Evolutionary conservation across 2,329 filamentous ascomycete species (phyloP).

Genomic region (Aspergillus sp.): DNA sequence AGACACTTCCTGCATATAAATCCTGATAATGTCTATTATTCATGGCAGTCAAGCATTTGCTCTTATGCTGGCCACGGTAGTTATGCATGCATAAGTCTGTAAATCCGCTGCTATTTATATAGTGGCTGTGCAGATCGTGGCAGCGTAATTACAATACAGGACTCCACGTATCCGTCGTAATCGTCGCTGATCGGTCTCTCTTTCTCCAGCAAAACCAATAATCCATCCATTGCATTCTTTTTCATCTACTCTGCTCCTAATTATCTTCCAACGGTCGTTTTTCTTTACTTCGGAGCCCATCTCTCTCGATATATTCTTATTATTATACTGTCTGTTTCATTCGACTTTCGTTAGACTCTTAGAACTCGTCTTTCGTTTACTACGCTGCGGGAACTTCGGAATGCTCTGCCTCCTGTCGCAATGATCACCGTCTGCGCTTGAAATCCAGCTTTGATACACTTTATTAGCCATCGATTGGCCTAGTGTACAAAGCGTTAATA

Average conservation of each 20-base stretch:
- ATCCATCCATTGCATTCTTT: neutral
- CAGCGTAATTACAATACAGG: neutral
- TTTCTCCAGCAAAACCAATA: too few relatives aligned
- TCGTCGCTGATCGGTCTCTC: neutral
- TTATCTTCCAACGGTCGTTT: neutral
- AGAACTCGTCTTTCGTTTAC: too few relatives aligned
- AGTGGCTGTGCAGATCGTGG: neutral
- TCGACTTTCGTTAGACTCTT: too few relatives aligned
- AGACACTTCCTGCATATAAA: too few relatives aligned
- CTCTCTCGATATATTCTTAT: neutral
- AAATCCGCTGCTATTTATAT: neutral
- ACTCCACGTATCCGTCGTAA: neutral
- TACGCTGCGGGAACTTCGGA: too few relatives aligned
- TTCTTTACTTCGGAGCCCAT: neutral
- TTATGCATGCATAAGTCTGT: neutral
- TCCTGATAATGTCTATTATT: too few relatives aligned
- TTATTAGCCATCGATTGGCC: too few relatives aligned
- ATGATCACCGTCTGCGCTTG: conserved; percentile 9
- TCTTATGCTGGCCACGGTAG: too few relatives aligned
- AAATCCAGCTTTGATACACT: neutral
- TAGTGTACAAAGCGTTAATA: too few relatives aligned
- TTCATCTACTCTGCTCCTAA: neutral
- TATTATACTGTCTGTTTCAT: neutral
- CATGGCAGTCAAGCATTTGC: too few relatives aligned
- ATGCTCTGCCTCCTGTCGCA: neutral